Base-by-base conservation (phyloP, 2,329 filamentous ascomycete genomes). In the Botryosphaeria agaves region DNA sequence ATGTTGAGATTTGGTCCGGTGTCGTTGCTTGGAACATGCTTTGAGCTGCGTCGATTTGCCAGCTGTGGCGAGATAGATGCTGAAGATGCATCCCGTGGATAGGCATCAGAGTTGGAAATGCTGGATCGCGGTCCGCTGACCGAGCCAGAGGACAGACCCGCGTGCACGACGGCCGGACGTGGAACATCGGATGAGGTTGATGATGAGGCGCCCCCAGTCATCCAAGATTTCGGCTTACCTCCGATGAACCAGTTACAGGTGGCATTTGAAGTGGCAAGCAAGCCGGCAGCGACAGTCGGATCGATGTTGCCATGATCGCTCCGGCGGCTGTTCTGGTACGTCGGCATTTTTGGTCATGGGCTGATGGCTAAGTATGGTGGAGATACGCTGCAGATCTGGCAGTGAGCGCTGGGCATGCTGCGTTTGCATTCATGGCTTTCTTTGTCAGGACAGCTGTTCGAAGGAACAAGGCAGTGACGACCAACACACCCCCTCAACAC, bases 201-300 rank as follows among this genome's bases (percentile, higher is more conserved):
- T n/a, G n/a, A n/a, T n/a, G n/a, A n/a, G n/a, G n/a, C n/a, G n/a
- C n/a, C n/a, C n/a, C n/a, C n/a, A 4, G 18, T 34, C 48, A 52
- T 51, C 49, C 49, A 53, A 24, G 42, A 18, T 38, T 48, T 52
- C 17, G 40, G 42, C 19, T 32, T 37, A 2, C 43, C 46, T 9
- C 48, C 47, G 14, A 50, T 36, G 17, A 36, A 36, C 12, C 40
- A 46, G 17, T 49, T 48, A 30, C 52, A 38, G 1, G 43, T 45
- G 30, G 37, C 32, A 32, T 43, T 39, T 31, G 52, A 43, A 1
- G 46, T 44, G 17, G 35, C 37, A 18, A 37, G 29, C 11, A 33
- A 32, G n/a, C 11, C 11, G 28, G 28, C 18, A 18, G 28, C 15
- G 28, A 21, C 8, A 30, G 17, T 12, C 16, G 15, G n/a, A 23